Evolutionary conservation across 2,329 filamentous ascomycete genomes (phyloP).

Genomic region (Lachnellula arida): DNA sequence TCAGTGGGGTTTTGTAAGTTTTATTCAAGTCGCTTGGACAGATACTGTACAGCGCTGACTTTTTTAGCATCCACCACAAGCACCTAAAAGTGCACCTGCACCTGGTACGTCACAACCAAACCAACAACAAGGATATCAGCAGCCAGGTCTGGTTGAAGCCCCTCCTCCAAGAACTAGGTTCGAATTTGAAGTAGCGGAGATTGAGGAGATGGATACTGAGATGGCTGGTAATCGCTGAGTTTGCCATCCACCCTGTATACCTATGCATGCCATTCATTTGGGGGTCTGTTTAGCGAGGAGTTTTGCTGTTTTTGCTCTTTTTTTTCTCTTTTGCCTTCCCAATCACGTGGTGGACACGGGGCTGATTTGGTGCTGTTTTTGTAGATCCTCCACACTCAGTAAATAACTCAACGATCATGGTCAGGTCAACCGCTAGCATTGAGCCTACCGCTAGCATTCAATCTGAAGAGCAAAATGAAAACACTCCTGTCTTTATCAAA

Average conservation of each 20-base stretch:
- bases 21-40: not conserved
- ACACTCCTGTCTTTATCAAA: slow-evolving; percentile 35
- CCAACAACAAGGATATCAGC: not conserved
- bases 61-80: slow-evolving; percentile 7
- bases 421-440: slow-evolving; percentile 22
- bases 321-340: slow-evolving; percentile 3
- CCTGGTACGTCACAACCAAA: slow-evolving; percentile 20
- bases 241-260: slow-evolving; percentile 1
- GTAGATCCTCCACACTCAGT: slow-evolving; percentile 29
- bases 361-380: slow-evolving; percentile 29
- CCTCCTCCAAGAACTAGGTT: slow-evolving; percentile 12
- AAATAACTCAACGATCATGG: slow-evolving; percentile 23
- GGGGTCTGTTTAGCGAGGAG: not conserved
- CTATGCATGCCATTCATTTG: not conserved
- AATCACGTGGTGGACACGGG: slow-evolving; percentile 16
- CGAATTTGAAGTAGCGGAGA: slow-evolving; percentile 24
- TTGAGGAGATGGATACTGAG: slow-evolving; percentile 25
- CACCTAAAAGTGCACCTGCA: slow-evolving; percentile 8
- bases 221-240: slow-evolving; percentile 16
- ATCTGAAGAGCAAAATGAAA: slow-evolving; percentile 17
- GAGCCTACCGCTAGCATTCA: not conserved
- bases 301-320: not conserved
- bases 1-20: slow-evolving; percentile 19
- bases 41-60: not conserved
- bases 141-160: slow-evolving; percentile 13